Evolutionary conservation across 176 grass and related monocot genomes (phyloP).

Genomic region (Ananas comosus): DNA sequence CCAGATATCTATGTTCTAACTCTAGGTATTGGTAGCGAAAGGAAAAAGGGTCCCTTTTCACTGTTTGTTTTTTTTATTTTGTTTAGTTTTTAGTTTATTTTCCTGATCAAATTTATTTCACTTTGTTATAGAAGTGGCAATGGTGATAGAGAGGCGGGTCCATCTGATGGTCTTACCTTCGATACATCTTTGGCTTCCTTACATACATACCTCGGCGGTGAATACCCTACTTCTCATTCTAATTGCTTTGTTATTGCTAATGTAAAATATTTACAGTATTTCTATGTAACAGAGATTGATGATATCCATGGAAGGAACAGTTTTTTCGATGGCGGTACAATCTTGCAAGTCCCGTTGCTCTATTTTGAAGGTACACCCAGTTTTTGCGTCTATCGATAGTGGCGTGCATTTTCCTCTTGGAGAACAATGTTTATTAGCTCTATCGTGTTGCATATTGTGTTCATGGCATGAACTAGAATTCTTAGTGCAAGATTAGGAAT

Average conservation of each 20-base stretch:
- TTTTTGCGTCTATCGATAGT: neutral
- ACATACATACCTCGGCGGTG: slow-evolving; percentile 93
- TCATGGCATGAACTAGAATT: neutral
- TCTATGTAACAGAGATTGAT: slow-evolving; percentile 64
- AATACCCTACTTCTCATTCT: slow-evolving; percentile 10
- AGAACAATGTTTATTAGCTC: slow-evolving; percentile 10
- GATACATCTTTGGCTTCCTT: slow-evolving; percentile 54
- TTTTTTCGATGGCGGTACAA: slow-evolving; percentile 53
- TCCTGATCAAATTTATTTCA: neutral
- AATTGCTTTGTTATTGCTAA: slow-evolving; percentile 5
- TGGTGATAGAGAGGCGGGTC: slow-evolving; percentile 29
- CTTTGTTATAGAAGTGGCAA: slow-evolving; percentile 27
- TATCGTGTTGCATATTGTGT: slow-evolving; percentile 1
- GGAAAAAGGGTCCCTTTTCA: neutral
- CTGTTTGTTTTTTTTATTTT: slow-evolving; percentile 1
- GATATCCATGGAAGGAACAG: slow-evolving; percentile 51
- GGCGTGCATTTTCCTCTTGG: too few relatives aligned
- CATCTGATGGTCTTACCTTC: slow-evolving; percentile 34
- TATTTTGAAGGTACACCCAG: slow-evolving; percentile 57
- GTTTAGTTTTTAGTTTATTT: neutral
- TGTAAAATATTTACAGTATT: slow-evolving; percentile 16
- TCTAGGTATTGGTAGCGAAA: neutral
- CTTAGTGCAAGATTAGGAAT: neutral
- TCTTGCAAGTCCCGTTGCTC: slow-evolving; percentile 70
- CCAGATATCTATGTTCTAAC: too few relatives aligned